Evolutionary conservation across 2,329 filamentous ascomycete species (phyloP), one percentile per base, ranked within the genome.

Genomic region (Alternaria hordeiaustralica): DNA sequence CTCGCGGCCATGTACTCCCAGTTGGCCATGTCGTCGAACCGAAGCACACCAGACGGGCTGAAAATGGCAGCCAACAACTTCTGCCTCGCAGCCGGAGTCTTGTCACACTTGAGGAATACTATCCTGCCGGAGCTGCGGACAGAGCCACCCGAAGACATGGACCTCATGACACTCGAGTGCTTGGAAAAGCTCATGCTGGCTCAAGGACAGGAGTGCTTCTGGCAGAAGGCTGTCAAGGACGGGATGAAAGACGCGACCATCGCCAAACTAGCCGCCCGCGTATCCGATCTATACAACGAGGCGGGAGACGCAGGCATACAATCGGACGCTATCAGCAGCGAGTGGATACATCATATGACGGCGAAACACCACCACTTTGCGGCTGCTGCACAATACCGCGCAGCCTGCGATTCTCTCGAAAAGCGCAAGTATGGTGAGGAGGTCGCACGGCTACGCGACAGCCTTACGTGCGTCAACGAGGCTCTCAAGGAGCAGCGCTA

Each of bases 331-430:
- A 90, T 98, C 70, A 96, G 92, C 77, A 94, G 92, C 60, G 92
- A 96, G 66, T 98, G 95, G 96, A 97, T 99, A 71, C 95, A 98
- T 80, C 95, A 98, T 78, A 94, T 96, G 87, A 94, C 92, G 25
- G 96, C 95, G 6, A 99, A 98, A 79, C 94, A 98, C 75, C 92
- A 97, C 76, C 96, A 98, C 80, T 98, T 99, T 81, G 94, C 95
- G 2, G 95, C 93, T 0, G 96, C 96, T 0, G 96, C 96, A 0
- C 96, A 99, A 77, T 98, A 95, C 72, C 87, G 96, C 13, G 93
- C 95, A 25, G 93, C 96, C 0, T 90, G 93, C 67, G 94, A 97
- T 75, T 96, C 93, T 71, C 80, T 99, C 13, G 96, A 98, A 81
- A 98, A 97, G 86, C 86, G 91, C 54, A 96, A 91, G 75, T 99